Percentiles rank a stretch among this genome's conserved stretches.
These are phyloP conservation scores for Rhodotorula sp. DNA, from an alignment of 1,284 basidiomycete species.

Conservation along the genomic window DNA sequence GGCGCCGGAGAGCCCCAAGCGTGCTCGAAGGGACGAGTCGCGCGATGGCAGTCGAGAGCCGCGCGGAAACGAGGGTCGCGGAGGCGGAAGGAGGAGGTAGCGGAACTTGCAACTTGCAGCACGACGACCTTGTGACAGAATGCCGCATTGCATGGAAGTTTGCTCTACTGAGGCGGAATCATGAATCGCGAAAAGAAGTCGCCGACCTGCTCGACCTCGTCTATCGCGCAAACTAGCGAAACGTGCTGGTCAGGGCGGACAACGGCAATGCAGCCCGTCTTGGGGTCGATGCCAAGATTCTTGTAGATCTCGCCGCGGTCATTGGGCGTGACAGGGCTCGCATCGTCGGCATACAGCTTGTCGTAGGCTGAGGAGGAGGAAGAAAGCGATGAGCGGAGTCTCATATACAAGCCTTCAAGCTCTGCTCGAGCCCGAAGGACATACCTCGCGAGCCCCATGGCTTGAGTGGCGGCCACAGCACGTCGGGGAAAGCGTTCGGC, in stretches of 20 bases:
- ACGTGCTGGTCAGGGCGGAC: constrained; percentile 51
- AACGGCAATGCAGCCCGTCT: constrained; percentile 46
- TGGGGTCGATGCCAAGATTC: constrained; percentile 46
- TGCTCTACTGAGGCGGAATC: neutral
- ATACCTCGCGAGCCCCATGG: constrained; percentile 40
- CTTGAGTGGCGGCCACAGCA: constrained; percentile 38
- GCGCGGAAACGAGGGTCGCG: neutral
- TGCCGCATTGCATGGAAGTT: neutral
- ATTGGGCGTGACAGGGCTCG: constrained; percentile 42
- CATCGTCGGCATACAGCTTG: constrained; percentile 48
- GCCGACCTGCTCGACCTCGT: constrained; percentile 38
- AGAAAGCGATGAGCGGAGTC: neutral
- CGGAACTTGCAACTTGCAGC: too few relatives aligned
- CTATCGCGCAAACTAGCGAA: constrained; percentile 36
- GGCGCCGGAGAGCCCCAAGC: constrained; percentile 21
- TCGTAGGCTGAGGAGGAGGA: constrained; percentile 19
- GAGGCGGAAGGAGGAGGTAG: neutral
- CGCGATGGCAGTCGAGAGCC: neutral
- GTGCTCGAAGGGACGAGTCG: constrained; percentile 23
- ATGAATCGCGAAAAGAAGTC: constrained; percentile 4
- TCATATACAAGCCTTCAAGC: too few relatives aligned
- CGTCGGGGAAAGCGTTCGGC: constrained; percentile 33
- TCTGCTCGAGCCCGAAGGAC: neutral
- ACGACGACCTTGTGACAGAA: too few relatives aligned
- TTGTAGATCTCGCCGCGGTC: constrained; percentile 48